Conservation (phyloP, 2,329 filamentous ascomycete species). For the Calcarisporium arbuscula region DNA sequence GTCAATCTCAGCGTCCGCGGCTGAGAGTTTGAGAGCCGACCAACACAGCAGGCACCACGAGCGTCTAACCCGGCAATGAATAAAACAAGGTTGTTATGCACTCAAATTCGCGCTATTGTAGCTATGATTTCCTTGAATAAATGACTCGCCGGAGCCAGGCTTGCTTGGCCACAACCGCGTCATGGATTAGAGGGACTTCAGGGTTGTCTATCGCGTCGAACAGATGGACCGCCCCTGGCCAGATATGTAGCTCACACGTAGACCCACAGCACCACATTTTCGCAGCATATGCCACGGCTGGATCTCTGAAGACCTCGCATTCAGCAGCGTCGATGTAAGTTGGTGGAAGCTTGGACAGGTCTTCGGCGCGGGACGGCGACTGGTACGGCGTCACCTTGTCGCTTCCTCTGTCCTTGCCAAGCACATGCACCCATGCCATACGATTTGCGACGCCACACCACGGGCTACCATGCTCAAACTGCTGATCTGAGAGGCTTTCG, state of each 20-base stretch:
- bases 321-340: constrained; percentile 16
- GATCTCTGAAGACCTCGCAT: constrained; percentile 16
- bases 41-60: too few species aligned
- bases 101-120: too few species aligned
- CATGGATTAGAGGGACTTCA: constrained; percentile 10
- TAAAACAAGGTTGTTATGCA: too few species aligned
- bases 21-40: too few species aligned
- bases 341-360: constrained; percentile 11
- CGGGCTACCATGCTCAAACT: constrained; percentile 15
- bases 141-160: constrained; percentile 11
- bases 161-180: constrained; percentile 10
- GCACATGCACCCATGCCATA: constrained; percentile 10
- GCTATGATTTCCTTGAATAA: too few species aligned
- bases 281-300: constrained; percentile 12
- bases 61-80: too few species aligned
- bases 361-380: constrained; percentile 12
- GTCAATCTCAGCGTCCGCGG: too few species aligned
- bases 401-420: constrained; percentile 10
- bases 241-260: constrained; percentile 15
- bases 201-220: constrained; percentile 14
- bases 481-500: constrained; percentile 11
- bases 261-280: constrained; percentile 14
- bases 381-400: constrained; percentile 11
- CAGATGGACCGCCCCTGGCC: constrained; percentile 14
- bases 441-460: constrained; percentile 12